Conservation (phyloP, 768 basidiomycete genomes). For the Macrocybe gigantea region DNA sequence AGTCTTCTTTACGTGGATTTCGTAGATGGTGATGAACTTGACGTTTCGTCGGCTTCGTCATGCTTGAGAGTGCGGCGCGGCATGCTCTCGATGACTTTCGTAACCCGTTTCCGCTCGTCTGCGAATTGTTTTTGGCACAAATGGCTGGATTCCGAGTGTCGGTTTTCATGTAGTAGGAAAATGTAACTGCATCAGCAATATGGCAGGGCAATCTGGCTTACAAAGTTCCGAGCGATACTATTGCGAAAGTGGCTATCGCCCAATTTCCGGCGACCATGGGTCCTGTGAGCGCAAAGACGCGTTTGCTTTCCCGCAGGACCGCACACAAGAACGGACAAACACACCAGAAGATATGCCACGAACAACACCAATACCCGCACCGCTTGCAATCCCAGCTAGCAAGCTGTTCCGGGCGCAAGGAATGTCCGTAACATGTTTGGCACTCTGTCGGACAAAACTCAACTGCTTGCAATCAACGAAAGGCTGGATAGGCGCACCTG, state of each 20-base stretch:
- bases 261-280: constrained; percentile 69
- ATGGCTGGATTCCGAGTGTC: constrained; percentile 34
- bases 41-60: constrained; percentile 16
- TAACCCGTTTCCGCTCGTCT: constrained; percentile 49
- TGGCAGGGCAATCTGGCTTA: constrained; percentile 25
- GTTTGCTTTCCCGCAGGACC: background rate
- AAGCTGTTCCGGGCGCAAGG: constrained; percentile 77
- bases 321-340: constrained; percentile 15
- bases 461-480: too few relatives aligned
- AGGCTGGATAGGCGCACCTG: too few relatives aligned
- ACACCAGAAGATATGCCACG: constrained; percentile 60
- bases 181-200: constrained; percentile 1
- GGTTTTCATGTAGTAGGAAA: constrained; percentile 2
- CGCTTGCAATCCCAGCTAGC: constrained; percentile 74
- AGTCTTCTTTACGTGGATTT: background rate
- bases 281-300: constrained; percentile 25
- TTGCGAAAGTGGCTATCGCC: constrained; percentile 70
- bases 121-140: constrained; percentile 54
- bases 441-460: constrained; percentile 30
- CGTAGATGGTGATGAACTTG: constrained; percentile 1
- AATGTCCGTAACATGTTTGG: constrained; percentile 57
- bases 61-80: constrained; percentile 49
- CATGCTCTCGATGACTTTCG: constrained; percentile 54
- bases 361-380: constrained; percentile 70
- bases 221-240: constrained; percentile 68